Base-by-base conservation (phyloP, 768 basidiomycete species). In the Coprinopsis sp. region DNA sequence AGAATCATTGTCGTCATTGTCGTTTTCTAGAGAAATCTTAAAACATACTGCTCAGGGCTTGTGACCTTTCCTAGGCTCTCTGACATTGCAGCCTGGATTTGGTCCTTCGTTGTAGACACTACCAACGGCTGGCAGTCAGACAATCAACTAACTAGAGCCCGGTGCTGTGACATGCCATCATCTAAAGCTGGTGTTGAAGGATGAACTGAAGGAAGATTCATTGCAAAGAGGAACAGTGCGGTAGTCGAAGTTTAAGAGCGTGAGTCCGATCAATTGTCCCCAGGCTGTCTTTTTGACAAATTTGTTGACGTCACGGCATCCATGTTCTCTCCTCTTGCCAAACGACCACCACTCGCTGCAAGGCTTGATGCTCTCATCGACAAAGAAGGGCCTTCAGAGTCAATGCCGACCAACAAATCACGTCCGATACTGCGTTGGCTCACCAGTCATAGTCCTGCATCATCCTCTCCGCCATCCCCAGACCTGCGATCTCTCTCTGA, bases 41-140 rank as follows among this genome's bases (percentile, higher is more conserved):
- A n/a, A 14, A 69, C 81, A 41, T 57, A 88, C 87, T 84, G 78
- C 41, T 72, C 56, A 10, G 87, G 83, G 22, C 73, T 74, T 0
- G 87, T 85, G 25, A 81, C 77, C 41, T 78, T 78, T 2, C 75
- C 84, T 19, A 79, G 50, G 0, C 66, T 16, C 49, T 55, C 37
- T 60, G 52, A 42, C 27, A 42, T 7, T 12, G 73, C 76, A 2
- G 73, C 65, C 2, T 69, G 55, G 28, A 84, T 56, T 51, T 86
- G 72, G 33, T 82, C 72, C 14, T 67, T 58, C n/a, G 77, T 74
- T 8, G 84, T 80, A 13, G 66, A 61, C 18, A 66, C 83, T 84
- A 50, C n/a, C 7, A 30, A 33, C 22, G 10, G 29, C 22, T 37
- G 27, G 46, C 37, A 21, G 52, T 49, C 18, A 54, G 44, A 10